These are phyloP conservation scores for Sphaceloma murrayae DNA, from an alignment of 2,329 filamentous ascomycete genomes.

Conservation along the genomic window DNA sequence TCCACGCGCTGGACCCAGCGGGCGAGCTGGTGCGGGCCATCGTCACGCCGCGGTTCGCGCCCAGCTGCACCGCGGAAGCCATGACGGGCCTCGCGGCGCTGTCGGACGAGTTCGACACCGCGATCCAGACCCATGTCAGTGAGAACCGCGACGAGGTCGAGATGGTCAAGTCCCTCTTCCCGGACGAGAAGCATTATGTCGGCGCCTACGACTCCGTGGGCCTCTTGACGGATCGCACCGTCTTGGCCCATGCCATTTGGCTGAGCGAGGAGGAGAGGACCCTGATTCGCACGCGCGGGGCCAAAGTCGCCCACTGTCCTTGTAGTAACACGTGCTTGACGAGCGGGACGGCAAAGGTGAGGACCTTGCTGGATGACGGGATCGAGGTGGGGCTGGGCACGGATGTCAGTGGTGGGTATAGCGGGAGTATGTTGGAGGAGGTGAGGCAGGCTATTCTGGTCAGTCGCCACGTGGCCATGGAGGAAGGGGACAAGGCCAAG, in stretches of 20 bases:
- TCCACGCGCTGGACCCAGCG: constrained; percentile 54
- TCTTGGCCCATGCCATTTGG: constrained; percentile 80
- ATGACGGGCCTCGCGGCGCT: constrained; percentile 57
- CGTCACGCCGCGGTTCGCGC: constrained; percentile 60
- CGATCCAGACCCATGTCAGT: constrained; percentile 80
- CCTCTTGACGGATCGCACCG: constrained; percentile 61
- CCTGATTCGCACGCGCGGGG: constrained; percentile 51
- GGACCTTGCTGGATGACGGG: constrained; percentile 62
- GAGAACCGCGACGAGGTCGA: constrained; percentile 69
- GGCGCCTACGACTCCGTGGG: constrained; percentile 67
- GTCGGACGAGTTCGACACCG: constrained; percentile 52
- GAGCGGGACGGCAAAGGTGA: constrained; percentile 66
- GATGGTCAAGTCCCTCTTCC: constrained; percentile 63
- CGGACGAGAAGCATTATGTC: constrained; percentile 54
- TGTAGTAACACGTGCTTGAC: constrained; percentile 76
- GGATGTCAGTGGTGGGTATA: constrained; percentile 83
- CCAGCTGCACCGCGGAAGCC: constrained; percentile 44
- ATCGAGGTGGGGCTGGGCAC: constrained; percentile 80
- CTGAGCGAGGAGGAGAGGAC: constrained; percentile 56
- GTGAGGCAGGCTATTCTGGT: constrained; percentile 72
- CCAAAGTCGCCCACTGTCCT: constrained; percentile 76
- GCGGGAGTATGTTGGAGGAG: constrained; percentile 70
- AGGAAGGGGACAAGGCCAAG: constrained; percentile 43
- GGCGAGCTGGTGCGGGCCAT: constrained; percentile 63
- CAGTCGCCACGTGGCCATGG: constrained; percentile 59